Conservation (phyloP, 208 protist genomes). For the Trypanosoma brucei region DNA sequence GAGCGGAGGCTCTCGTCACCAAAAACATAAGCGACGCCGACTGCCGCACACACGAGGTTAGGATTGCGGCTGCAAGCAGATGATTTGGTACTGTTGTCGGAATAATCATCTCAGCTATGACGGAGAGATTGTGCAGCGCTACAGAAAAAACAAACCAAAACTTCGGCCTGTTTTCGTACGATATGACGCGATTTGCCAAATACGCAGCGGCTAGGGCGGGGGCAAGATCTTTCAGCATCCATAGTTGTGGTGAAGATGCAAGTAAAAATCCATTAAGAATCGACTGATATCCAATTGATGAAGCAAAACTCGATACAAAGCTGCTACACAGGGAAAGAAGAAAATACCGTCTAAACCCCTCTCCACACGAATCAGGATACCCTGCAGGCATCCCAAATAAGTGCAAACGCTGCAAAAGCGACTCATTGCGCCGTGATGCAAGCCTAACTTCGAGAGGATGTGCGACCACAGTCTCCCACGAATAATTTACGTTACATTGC, state of each 20-base stretch:
- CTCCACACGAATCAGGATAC: slow-evolving; percentile 62
- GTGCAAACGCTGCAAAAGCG: slow-evolving; percentile 26
- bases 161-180: slow-evolving; percentile 86
- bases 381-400: slow-evolving; percentile 78
- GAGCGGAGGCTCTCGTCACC: slow-evolving; percentile 61
- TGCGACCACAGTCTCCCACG: slow-evolving; percentile 7
- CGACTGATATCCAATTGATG: slow-evolving; percentile 82
- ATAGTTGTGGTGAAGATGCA: slow-evolving; percentile 71
- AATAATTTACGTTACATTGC: slow-evolving; percentile 48
- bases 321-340: slow-evolving; percentile 63
- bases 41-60: slow-evolving; percentile 78
- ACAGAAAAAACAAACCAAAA: slow-evolving; percentile 84
- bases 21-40: slow-evolving; percentile 82
- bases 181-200: slow-evolving; percentile 77
- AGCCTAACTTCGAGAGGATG: neutral
- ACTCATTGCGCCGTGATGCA: slow-evolving; percentile 26
- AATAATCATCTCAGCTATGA: slow-evolving; percentile 80
- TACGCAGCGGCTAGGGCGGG: slow-evolving; percentile 73
- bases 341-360: slow-evolving; percentile 76
- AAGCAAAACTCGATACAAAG: slow-evolving; percentile 79
- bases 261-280: slow-evolving; percentile 82
- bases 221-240: slow-evolving; percentile 83
- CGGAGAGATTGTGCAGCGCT: slow-evolving; percentile 68
- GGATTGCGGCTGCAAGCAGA: slow-evolving; percentile 58
- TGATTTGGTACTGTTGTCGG: slow-evolving; percentile 56